These are phyloP conservation scores for Paraphysoderma sedebokerense DNA, from an alignment of 371 early-diverging fungal species.

Conservation along the genomic window DNA sequence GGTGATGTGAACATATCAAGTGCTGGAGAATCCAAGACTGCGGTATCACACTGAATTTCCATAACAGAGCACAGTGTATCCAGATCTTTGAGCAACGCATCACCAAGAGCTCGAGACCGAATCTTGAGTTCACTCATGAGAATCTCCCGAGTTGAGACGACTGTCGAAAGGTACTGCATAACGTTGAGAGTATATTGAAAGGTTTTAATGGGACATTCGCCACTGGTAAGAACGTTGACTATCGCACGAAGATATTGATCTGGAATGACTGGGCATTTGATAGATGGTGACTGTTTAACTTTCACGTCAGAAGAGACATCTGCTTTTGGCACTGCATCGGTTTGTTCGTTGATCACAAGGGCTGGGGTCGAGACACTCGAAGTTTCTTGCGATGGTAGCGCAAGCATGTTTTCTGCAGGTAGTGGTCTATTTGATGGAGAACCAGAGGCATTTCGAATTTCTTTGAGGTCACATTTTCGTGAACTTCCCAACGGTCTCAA, in stretches of 20 bases:
- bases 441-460: too few relatives aligned
- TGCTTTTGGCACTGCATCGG: slow-evolving; percentile 7
- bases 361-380: background rate
- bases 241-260: slow-evolving; percentile 55
- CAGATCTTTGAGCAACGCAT: slow-evolving; percentile 46
- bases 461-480: too few relatives aligned
- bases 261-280: slow-evolving; percentile 52
- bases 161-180: slow-evolving; percentile 65
- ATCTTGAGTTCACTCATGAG: slow-evolving; percentile 57
- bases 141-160: slow-evolving; percentile 48
- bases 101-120: slow-evolving; percentile 50
- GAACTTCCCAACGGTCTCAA: slow-evolving; percentile 6
- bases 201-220: slow-evolving; percentile 81
- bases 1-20: background rate
- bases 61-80: slow-evolving; percentile 38
- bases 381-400: too few relatives aligned
- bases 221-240: slow-evolving; percentile 73
- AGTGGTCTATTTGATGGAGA: too few relatives aligned
- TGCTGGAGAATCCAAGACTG: too few relatives aligned
- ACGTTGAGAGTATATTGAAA: slow-evolving; percentile 81
- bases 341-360: slow-evolving; percentile 5
- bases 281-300: slow-evolving; percentile 4
- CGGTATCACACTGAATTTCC: too few relatives aligned
- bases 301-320: slow-evolving; percentile 6
- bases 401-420: too few relatives aligned